Evolutionary conservation across 768 basidiomycete genomes (phyloP).

Genomic region (Amanita subjunquillea): DNA sequence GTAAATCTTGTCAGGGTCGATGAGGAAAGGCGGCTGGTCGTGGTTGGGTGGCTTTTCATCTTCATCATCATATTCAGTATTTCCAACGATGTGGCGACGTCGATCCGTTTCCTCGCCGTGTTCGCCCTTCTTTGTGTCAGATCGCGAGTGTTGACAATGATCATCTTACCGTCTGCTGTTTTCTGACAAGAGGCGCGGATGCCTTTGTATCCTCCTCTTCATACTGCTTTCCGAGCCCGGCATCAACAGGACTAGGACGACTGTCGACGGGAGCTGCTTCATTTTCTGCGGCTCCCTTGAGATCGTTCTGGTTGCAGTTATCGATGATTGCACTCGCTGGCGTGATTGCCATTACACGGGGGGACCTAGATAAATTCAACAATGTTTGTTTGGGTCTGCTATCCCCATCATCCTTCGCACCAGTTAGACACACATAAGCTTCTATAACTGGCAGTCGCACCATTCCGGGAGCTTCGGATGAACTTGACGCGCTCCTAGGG

Average conservation of each 20-base stretch:
- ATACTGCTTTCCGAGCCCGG: not conserved
- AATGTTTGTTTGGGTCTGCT: not conserved
- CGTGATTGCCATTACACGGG: not conserved
- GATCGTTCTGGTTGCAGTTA: not conserved
- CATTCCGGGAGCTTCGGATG: not conserved
- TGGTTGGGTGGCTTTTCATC: not conserved
- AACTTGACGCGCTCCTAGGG: too few relatives aligned
- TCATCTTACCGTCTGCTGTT: not conserved
- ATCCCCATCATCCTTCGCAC: not conserved
- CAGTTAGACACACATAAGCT: not conserved
- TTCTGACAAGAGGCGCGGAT: not conserved
- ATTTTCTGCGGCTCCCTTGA: not conserved
- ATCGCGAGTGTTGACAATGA: not conserved
- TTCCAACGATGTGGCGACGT: not conserved
- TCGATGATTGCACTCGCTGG: not conserved
- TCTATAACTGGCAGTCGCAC: not conserved
- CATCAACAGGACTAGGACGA: not conserved
- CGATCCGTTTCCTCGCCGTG: not conserved
- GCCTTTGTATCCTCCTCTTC: not conserved
- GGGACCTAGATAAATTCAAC: not conserved
- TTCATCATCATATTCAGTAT: not conserved
- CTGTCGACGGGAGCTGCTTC: not conserved
- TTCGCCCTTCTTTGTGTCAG: not conserved
- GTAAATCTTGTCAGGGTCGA: not conserved
- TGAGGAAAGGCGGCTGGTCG: not conserved